A percentile compares a stretch with the other conserved stretches of the same genome.
phyloP scores from a whole-genome alignment of 164 flowering plant genomes.

The Houttuynia cordata region DNA sequence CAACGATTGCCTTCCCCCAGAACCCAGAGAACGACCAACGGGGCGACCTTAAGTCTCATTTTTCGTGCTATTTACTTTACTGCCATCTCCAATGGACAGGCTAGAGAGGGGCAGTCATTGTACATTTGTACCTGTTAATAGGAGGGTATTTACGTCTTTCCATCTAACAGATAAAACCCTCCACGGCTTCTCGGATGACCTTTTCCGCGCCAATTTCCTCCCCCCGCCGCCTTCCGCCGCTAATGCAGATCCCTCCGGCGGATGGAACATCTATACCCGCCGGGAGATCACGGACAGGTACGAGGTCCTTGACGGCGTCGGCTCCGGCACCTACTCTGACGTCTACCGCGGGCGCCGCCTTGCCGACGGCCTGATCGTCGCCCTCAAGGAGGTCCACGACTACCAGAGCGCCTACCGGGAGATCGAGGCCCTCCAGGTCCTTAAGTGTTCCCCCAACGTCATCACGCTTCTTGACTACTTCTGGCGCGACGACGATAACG shows the following conservation, averaged over 20 bases:
- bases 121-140: no score
- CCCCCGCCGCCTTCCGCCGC: neutral
- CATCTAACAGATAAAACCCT: neutral
- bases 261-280: slow-evolving; percentile 92
- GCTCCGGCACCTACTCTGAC: slow-evolving; percentile 86
- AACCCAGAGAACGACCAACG: no score
- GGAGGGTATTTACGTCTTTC: neutral
- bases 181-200: neutral
- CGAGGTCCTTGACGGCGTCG: slow-evolving; percentile 57
- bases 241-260: slow-evolving; percentile 9
- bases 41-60: no score
- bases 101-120: no score
- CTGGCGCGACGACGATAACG: slow-evolving; percentile 78
- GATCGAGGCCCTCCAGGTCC: slow-evolving; percentile 72
- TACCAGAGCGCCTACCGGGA: slow-evolving; percentile 76
- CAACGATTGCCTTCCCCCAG: no score
- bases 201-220: neutral
- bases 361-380: slow-evolving; percentile 52
- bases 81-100: no score
- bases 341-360: slow-evolving; percentile 59
- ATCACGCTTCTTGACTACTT: slow-evolving; percentile 70
- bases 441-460: slow-evolving; percentile 53
- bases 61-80: no score
- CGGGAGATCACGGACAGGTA: slow-evolving; percentile 55
- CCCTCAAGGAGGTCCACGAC: slow-evolving; percentile 91